Evolutionary conservation across 2,329 filamentous ascomycete genomes (phyloP), one percentile per base, ranked within the genome.

Genomic region (Orbilia blumenaviensis): DNA sequence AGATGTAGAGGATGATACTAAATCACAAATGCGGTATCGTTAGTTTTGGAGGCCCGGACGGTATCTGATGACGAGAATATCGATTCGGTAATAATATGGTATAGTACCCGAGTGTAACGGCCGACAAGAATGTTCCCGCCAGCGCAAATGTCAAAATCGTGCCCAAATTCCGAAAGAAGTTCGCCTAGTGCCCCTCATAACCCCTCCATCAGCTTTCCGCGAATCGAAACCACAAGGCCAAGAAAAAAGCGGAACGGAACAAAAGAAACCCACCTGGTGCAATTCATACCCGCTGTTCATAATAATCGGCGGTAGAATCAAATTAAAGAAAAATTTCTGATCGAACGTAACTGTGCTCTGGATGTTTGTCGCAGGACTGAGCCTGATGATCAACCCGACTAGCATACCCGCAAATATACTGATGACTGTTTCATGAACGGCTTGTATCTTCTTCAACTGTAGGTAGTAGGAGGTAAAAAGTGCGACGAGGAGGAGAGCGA

Each of bases 241-340:
- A 38, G 14, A 18, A 32, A 16, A 38, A n/a, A 69, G 34, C n/a
- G n/a, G n/a, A n/a, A n/a, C n/a, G n/a, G n/a, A n/a, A n/a, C n/a
- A 38, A 18, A 16, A 32, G 34, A 27, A 21, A 73, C 84, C 69
- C 66, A 87, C 86, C 83, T 99, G 95, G 83, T 99, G 95, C 77
- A 99, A 84, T 84, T 99, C 95, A 84, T 98, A 99, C 66, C 95
- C 95, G 14, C 94, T 97, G 14, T 94, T 94, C 27, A 99, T 87
- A 82, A 99, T 99, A 82, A 99, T 99, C 68, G 95, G 95, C 38
- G 95, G 95, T n/a, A 99, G 91, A 10, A 99, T 89, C 50, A 99
- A 88, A 83, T 99, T 99, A 87, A 99, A 99, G 87, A 99, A 99
- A 86, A 98, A 97, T 82, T 98, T 94, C 83, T 97, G 97, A 85